phyloP scores from a whole-genome alignment of 805 yeast species.

The Maudiozyma serrabonitensis region DNA sequence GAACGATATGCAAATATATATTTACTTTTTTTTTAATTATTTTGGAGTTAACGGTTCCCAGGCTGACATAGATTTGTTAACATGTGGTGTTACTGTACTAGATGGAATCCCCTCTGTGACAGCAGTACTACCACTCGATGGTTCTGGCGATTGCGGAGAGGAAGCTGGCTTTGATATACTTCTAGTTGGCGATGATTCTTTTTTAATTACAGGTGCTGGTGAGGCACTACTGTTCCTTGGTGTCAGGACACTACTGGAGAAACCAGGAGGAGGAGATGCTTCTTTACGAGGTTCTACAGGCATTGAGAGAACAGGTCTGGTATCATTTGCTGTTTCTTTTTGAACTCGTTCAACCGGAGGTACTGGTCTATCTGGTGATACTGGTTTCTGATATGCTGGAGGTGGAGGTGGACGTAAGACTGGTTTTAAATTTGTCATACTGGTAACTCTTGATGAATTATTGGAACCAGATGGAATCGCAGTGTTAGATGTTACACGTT shows the following conservation, averaged over 20 bases:
- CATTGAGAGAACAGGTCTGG: neutral
- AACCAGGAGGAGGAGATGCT: slow-evolving; percentile 32
- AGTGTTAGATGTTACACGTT: neutral
- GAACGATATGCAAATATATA: neutral
- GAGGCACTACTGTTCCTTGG: slow-evolving; percentile 22
- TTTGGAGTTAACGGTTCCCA: slow-evolving; percentile 16
- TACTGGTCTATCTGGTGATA: neutral
- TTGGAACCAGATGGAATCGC: neutral
- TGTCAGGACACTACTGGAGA: slow-evolving; percentile 25
- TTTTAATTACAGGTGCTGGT: neutral
- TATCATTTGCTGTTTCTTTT: neutral
- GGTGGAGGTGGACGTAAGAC: slow-evolving; percentile 15
- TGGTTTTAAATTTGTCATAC: slow-evolving; percentile 3
- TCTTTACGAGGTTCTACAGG: neutral
- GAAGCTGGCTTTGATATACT: neutral
- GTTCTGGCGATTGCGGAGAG: neutral
- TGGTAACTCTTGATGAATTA: neutral
- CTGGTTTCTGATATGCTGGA: slow-evolving; percentile 6
- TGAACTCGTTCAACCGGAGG: neutral
- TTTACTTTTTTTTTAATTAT: slow-evolving; percentile 1
- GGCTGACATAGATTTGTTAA: slow-evolving; percentile 6
- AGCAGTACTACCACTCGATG: neutral
- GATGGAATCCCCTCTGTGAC: neutral
- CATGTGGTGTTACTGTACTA: neutral
- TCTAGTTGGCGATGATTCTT: neutral